These are phyloP conservation scores for Argentina anserina DNA, from an alignment of 306 rosid genomes.

Conservation along the genomic window DNA sequence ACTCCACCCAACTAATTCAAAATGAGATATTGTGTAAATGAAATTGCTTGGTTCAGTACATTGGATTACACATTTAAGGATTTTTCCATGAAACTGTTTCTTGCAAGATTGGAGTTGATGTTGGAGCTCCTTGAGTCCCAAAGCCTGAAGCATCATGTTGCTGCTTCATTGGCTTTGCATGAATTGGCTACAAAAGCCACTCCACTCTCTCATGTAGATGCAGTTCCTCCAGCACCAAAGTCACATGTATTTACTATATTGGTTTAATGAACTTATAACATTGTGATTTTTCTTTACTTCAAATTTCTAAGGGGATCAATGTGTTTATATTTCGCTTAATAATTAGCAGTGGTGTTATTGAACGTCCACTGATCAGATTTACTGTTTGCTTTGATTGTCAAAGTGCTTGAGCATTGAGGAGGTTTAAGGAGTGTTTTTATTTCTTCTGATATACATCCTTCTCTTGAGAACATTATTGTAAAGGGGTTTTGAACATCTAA, in stretches of 20 bases:
- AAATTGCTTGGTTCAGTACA: not conserved
- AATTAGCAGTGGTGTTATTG: not conserved
- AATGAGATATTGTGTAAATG: not conserved
- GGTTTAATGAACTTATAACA: constrained; percentile 1
- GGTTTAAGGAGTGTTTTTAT: not conserved
- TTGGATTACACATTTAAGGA: not conserved
- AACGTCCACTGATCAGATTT: not conserved
- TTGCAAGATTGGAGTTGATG: constrained; percentile 68
- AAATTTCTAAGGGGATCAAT: too few species aligned
- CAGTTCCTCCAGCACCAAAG: constrained; percentile 71
- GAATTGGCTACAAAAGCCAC: constrained; percentile 65
- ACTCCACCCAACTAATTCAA: not conserved
- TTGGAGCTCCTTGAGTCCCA: constrained; percentile 62
- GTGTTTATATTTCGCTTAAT: not conserved
- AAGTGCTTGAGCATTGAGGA: not conserved
- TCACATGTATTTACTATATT: constrained; percentile 55
- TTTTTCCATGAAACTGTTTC: not conserved
- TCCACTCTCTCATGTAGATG: constrained; percentile 57
- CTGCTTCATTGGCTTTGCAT: constrained; percentile 69
- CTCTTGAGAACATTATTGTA: not conserved
- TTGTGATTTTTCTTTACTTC: too few species aligned
- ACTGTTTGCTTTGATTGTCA: not conserved
- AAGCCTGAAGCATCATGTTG: constrained; percentile 54
- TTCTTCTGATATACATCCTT: not conserved
- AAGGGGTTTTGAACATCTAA: not conserved